Evolutionary conservation across 805 yeast species (phyloP), one percentile per base, ranked within the genome.

Genomic region (Metschnikowia cubensis): DNA sequence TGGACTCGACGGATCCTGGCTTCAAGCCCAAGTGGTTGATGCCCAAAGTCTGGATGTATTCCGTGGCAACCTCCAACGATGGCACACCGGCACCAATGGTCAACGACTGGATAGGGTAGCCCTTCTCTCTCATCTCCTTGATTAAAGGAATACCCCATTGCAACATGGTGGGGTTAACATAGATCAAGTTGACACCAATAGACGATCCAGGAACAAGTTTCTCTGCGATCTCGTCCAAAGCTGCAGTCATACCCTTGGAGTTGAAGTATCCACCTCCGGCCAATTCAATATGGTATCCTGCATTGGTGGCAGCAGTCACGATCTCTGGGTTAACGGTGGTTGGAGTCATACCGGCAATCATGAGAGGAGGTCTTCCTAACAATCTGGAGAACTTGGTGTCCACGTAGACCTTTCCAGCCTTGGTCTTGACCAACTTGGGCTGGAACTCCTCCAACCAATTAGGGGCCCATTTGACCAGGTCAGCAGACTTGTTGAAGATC

Each of bases 71-170:
- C 67, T 94, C 99, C 58, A 91, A 70, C 29, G 97, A 91, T 54
- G 99, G 99, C 56, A 94, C 99, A 81, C 99, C 99, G 48, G 99
- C 99, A 77, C 99, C 99, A 65, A 94, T 91, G 46, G 99, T 84
- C 70, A 94, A 73, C 49, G 96, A 90, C 73, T 94, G 97, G 60
- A 94, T 85, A 59, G 99, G 99, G 81, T 85, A 90, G 43, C 98
- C 98, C 64, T 81, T 84, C 59, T 82, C 85, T 75, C 99, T 84
- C 69, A 94, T 80, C 56, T 83, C 87, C 69, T 83, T 88, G 68
- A 94, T 85, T 74, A 94, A 80, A 51, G 99, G 99, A 68, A 94
- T 90, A 75, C 96, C 96, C 99, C 99, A 94, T 74, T 90, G 97
- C 66, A 94, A 79, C 95, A 91, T 88, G 71, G 92, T 83, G 66